Conservation (phyloP, 805 yeast genomes). For the Ogataea salicorniae region DNA sequence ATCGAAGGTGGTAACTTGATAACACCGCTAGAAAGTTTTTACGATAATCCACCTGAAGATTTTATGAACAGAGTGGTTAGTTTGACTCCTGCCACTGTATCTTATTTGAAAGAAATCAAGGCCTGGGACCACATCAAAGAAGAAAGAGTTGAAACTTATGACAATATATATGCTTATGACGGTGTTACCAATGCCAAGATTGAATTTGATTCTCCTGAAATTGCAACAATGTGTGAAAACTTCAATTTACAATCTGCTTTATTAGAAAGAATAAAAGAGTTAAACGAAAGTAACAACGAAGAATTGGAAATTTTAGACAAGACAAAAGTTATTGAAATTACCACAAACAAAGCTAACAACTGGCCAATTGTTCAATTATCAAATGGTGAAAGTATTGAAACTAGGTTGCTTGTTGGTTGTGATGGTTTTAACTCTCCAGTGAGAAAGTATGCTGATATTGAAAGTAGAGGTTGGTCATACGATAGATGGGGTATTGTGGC, state of each 20-base stretch:
- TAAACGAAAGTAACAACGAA: conserved; percentile 26
- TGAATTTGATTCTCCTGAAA: conserved; percentile 60
- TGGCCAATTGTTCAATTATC: conserved; percentile 78
- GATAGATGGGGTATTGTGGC: conserved; percentile 90
- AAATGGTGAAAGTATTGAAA: conserved; percentile 56
- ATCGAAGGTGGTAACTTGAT: conserved; percentile 66
- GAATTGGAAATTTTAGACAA: conserved; percentile 50
- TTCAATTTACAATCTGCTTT: conserved; percentile 76
- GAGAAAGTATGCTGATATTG: conserved; percentile 71
- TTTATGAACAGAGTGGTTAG: conserved; percentile 81
- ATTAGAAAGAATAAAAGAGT: conserved; percentile 45
- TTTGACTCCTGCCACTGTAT: conserved; percentile 75
- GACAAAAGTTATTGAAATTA: conserved; percentile 60
- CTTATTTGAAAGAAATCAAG: conserved; percentile 62
- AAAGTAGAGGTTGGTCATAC: conserved; percentile 90
- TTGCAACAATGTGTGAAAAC: conserved; percentile 87
- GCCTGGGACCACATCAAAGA: conserved; percentile 66
- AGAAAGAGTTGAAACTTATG: conserved; percentile 75
- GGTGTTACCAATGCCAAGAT: conserved; percentile 68
- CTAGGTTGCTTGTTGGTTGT: conserved; percentile 86
- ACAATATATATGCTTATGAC: conserved; percentile 81
- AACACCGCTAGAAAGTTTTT: conserved; percentile 44
- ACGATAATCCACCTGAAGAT: conserved; percentile 36
- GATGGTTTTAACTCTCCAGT: conserved; percentile 96
- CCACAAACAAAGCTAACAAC: conserved; percentile 34